Evolutionary conservation across 768 basidiomycete species (phyloP), one percentile per base, ranked within the genome.

Genomic region (Grammothele lineata): DNA sequence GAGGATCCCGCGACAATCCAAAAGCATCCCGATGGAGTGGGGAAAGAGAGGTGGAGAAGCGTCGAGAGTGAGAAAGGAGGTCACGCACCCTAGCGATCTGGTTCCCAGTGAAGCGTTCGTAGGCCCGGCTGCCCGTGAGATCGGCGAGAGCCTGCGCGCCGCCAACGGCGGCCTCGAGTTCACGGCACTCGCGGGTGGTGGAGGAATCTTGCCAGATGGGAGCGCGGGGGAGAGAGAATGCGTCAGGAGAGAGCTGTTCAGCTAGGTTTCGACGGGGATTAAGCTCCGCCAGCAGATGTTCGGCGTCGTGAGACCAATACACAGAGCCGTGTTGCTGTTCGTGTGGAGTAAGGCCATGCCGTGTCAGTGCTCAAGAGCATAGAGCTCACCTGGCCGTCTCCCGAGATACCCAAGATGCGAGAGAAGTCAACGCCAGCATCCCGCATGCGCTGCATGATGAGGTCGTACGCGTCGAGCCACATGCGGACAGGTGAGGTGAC

Each of bases 141-240:
- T 86, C 79, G 8, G 90, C 83, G 7, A 94, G 70, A 5, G 66
- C 76, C 50, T 86, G 84, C 0, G 84, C 65, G 4, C 88, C 87
- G 30, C 89, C 89, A 9, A 86, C 67, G 30, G 70, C 73, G 0
- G 70, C 73, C 58, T 92, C 87, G 35, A 93, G 67, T 48, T 72
- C 75, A 45, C 68, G 68, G 59, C 91, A 93, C 55, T 92, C 88
- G 35, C 68, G 65, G 0, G 81, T 83, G 0, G 90, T 92, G 0
- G 88, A 91, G 1, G 88, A 89, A 64, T 93, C 92, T 62, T 93
- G 90, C 91, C 92, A 94, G 59, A 92, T 92, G 9, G 90, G 89
- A 3, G 85, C 77, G 51, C 73, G 73, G 1, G 71, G 71, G 11
- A 80, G 66, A 5, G 87, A 81, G 63, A 92, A 91, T 3, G 88